Evolutionary conservation across 1,284 basidiomycete species (phyloP).

Genomic region (Pterulicium gracile): DNA sequence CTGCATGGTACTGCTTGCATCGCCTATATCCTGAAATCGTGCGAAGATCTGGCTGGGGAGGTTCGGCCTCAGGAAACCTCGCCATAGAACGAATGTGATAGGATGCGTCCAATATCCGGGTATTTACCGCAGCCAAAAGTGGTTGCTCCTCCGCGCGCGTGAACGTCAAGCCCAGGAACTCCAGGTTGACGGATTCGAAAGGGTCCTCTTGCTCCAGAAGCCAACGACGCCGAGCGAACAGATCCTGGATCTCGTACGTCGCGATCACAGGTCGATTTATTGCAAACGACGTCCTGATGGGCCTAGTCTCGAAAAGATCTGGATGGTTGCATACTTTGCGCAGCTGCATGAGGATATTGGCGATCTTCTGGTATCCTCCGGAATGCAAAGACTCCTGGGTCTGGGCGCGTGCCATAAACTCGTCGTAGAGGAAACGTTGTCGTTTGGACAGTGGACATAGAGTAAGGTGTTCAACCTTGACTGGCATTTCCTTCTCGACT

Average conservation of each 20-base stretch:
- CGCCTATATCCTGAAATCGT: slow-evolving; percentile 66
- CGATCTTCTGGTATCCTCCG: slow-evolving; percentile 84
- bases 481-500: slow-evolving; percentile 92
- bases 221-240: slow-evolving; percentile 71
- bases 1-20: slow-evolving; percentile 58
- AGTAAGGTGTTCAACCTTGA: slow-evolving; percentile 91
- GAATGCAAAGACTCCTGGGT: slow-evolving; percentile 82
- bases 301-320: slow-evolving; percentile 90
- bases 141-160: slow-evolving; percentile 41
- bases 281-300: slow-evolving; percentile 87
- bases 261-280: slow-evolving; percentile 75
- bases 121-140: slow-evolving; percentile 41
- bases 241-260: slow-evolving; percentile 82
- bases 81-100: slow-evolving; percentile 55
- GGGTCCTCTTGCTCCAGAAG: slow-evolving; percentile 32
- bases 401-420: slow-evolving; percentile 91
- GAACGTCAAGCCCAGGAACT: slow-evolving; percentile 58
- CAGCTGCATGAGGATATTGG: slow-evolving; percentile 96
- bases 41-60: slow-evolving; percentile 50
- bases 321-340: slow-evolving; percentile 95
- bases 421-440: slow-evolving; percentile 95
- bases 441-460: slow-evolving; percentile 90
- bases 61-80: slow-evolving; percentile 44
- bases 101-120: slow-evolving; percentile 50
- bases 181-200: slow-evolving; percentile 43